These are phyloP conservation scores for Alternaria dauci DNA, from an alignment of 2,329 filamentous ascomycete genomes.

Conservation along the genomic window DNA sequence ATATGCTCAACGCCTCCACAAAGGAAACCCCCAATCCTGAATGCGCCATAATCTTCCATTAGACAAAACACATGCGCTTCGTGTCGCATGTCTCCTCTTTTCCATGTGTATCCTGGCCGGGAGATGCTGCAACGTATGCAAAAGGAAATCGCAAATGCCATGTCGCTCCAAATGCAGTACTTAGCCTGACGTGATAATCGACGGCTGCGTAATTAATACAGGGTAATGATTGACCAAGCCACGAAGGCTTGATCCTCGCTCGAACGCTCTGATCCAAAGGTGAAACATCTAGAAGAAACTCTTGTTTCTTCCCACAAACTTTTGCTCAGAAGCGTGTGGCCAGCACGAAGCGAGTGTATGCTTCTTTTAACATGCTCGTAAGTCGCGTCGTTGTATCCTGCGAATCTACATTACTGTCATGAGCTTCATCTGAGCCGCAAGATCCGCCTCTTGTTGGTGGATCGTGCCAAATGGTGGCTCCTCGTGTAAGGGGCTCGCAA, in stretches of 20 bases:
- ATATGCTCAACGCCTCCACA: constrained; percentile 21
- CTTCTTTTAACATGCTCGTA: constrained; percentile 12
- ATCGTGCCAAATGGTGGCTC: constrained; percentile 50
- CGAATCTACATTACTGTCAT: constrained; percentile 52
- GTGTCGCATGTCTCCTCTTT: constrained; percentile 23
- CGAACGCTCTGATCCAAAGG: constrained; percentile 45
- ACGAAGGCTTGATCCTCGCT: constrained; percentile 30
- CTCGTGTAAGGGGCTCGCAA: constrained; percentile 45
- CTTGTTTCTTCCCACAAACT: constrained; percentile 30
- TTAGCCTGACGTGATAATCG: constrained; percentile 28
- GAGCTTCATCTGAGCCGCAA: constrained; percentile 51
- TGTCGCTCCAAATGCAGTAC: constrained; percentile 48
- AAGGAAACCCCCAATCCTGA: constrained; percentile 15
- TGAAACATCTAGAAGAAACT: constrained; percentile 42
- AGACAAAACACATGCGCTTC: constrained; percentile 25
- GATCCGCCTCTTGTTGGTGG: constrained; percentile 45
- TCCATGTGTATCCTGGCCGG: constrained; percentile 26
- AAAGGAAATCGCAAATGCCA: constrained; percentile 38
- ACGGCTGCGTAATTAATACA: constrained; percentile 46
- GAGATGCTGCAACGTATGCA: constrained; percentile 36
- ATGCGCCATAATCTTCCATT: constrained; percentile 25
- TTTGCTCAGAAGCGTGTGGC: constrained; percentile 30
- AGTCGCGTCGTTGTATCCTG: constrained; percentile 30
- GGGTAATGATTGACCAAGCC: constrained; percentile 29
- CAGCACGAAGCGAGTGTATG: constrained; percentile 16